phyloP scores from a whole-genome alignment of 768 basidiomycete genomes.

The Trametes maxima region DNA sequence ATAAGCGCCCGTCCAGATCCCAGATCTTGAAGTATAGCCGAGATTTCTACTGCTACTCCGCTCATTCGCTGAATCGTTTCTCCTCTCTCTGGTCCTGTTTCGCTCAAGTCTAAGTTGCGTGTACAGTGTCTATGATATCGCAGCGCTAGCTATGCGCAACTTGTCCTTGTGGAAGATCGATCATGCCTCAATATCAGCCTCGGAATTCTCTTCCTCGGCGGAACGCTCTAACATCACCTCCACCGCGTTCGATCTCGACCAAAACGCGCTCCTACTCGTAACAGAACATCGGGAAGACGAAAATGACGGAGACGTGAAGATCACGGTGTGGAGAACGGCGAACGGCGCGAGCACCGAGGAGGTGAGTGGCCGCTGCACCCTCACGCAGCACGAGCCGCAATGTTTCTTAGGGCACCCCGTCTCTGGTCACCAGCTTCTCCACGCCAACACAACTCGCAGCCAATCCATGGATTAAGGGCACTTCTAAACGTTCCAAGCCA shows the following conservation, averaged over 20 bases:
- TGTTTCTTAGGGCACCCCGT: constrained; percentile 11
- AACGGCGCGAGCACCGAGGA: constrained; percentile 9
- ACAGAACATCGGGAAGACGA: constrained; percentile 50
- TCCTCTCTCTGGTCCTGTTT: too few relatives aligned
- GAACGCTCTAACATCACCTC: constrained; percentile 10
- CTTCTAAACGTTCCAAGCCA: neutral
- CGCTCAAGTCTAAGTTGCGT: too few relatives aligned
- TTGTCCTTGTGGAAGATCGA: constrained; percentile 10
- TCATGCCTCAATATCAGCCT: constrained; percentile 2
- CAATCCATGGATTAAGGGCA: constrained; percentile 27
- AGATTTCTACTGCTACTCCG: too few relatives aligned
- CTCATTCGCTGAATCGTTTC: too few relatives aligned
- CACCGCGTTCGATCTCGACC: constrained; percentile 63
- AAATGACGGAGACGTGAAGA: constrained; percentile 42
- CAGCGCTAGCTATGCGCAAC: constrained; percentile 24
- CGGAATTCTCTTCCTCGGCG: constrained; percentile 8
- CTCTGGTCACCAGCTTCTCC: constrained; percentile 21
- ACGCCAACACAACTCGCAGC: constrained; percentile 20
- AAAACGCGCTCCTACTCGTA: constrained; percentile 58
- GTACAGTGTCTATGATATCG: too few relatives aligned
- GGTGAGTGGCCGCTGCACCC: constrained; percentile 1
- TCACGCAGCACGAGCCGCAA: neutral
- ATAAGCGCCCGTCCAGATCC: too few relatives aligned
- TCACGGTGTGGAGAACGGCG: constrained; percentile 56
- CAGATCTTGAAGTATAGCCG: too few relatives aligned